Evolutionary conservation across 768 basidiomycete genomes (phyloP), one percentile per base, ranked within the genome.

Genomic region (Cystofilobasidium macerans): DNA sequence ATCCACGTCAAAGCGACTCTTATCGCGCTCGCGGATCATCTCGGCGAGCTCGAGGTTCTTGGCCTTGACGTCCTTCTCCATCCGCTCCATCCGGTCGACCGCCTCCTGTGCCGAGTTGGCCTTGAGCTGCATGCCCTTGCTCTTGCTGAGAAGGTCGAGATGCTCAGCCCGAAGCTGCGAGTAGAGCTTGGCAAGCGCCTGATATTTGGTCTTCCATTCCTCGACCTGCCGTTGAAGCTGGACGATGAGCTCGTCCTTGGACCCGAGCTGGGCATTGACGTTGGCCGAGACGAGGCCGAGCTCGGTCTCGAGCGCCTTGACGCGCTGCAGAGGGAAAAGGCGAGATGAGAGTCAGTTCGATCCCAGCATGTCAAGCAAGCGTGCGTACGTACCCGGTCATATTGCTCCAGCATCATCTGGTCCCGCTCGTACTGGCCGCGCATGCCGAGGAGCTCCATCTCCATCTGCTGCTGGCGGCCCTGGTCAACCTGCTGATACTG

Each of bases 71-170:
- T 99, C 95, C 38, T 92, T 81, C 75, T 99, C 95, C 92, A 98
- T 98, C 65, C 93, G 81, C 76, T 98, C 95, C 92, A 99, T 97
- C 70, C 86, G 86, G 76, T 99, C 94, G 53, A 98, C 87, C 33
- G 93, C 89, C 77, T 98, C 95, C 75, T 98, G 94, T 0, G 95
- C 93, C 40, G 93, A 95, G 74, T 93, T 95, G 22, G 95, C 95
- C 76, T 95, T 97, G 69, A 98, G 82, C 75, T 98, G 93, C 82
- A 97, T 83, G 70, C 88, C 86, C 80, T 98, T 99, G 82, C 88
- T 93, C 78, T 94, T 97, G 69, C 87, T 83, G 61, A 99, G 83
- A 85, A 98, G 88, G 69, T 99, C 95, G 51, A 99, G 81, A 77
- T 99, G 95, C 74, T 98, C 95, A 35, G 89, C 88, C 62, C 95